Evolutionary conservation across 75 land plant genomes (phyloP), one percentile per base, ranked within the genome.

Genomic region (Pinus albicaulis): DNA sequence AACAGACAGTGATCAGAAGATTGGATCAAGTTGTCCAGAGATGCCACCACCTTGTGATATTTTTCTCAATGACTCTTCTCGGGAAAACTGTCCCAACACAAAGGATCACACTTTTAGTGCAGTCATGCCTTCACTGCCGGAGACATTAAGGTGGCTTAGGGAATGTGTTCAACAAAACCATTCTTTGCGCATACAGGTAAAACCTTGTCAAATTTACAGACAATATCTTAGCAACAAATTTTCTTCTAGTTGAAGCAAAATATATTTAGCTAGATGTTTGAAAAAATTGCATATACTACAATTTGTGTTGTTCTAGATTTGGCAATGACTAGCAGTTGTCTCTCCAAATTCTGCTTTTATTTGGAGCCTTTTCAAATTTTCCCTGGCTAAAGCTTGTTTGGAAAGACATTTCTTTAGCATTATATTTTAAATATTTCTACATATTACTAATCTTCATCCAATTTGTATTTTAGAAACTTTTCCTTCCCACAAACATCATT

Each of bases 121-220:
- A 22, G 94, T 92, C 23, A 80, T 96, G 69, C 86, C 88, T 55
- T 89, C 96, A 26, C 85, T 96, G 34, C 96, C 99, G 22, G 63
- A 77, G 57, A 96, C 99, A 76, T 75, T 96, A 34, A 90, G 87
- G 48, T 93, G 94, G 92, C 87, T 93, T 24, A 79, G 99, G 53
- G 85, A 83, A 73, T 87, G 81, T 56, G 79, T 70, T 52, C 75
- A 76, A 52, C 77, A 82, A 72, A 86, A 86, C 68, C 79, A 61
- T 55, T 83, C 90, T n/a, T 25, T 74, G 63, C 88, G 80, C 16
- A 75, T 81, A 57, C 92, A 90, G 90, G 90, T 90, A 83, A 77
- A 48, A 52, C 62, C 28, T 7, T n/a, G 53, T 4, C n/a, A 8
- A 36, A 36, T 19, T 38, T 38, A 38, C 19, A 41, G 23, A 31